Percentiles rank a stretch among this genome's conserved stretches.
Conservation (phyloP, 2,329 filamentous ascomycete species). For the Drechslerella dactyloides region DNA sequence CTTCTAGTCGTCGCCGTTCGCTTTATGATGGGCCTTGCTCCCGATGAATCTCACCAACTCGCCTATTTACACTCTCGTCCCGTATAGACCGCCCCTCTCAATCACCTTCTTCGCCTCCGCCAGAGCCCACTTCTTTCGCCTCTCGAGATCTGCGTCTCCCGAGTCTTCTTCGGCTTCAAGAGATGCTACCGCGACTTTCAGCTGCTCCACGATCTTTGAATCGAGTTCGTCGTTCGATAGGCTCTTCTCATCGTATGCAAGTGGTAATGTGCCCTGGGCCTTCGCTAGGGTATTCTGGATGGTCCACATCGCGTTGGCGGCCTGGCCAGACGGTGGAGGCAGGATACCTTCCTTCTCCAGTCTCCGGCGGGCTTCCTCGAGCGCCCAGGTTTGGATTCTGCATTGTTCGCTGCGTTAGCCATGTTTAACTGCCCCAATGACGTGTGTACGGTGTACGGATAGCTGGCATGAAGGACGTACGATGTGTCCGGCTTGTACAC, state of each 20-base stretch:
- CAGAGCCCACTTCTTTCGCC: slow-evolving; percentile 46
- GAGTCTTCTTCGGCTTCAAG: slow-evolving; percentile 44
- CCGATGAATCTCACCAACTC: slow-evolving; percentile 5
- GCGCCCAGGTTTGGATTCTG: slow-evolving; percentile 98
- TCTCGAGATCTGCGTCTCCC: slow-evolving; percentile 40
- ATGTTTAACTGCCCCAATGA: neutral
- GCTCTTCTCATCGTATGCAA: slow-evolving; percentile 29
- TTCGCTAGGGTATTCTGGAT: slow-evolving; percentile 42
- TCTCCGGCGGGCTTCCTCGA: slow-evolving; percentile 92
- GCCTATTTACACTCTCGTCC: slow-evolving; percentile 22
- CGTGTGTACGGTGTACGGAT: neutral
- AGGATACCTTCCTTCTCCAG: slow-evolving; percentile 95
- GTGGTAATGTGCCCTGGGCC: slow-evolving; percentile 17
- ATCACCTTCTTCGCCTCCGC: slow-evolving; percentile 43
- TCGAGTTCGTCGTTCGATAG: slow-evolving; percentile 44
- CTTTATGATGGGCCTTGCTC: slow-evolving; percentile 27
- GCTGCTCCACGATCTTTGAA: slow-evolving; percentile 41
- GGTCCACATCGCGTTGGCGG: slow-evolving; percentile 48
- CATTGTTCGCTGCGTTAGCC: slow-evolving; percentile 15
- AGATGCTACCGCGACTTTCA: slow-evolving; percentile 33
- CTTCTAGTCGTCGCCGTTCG: slow-evolving; percentile 29
- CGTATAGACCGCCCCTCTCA: slow-evolving; percentile 43
- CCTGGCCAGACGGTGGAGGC: slow-evolving; percentile 62
- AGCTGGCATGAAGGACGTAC: slow-evolving; percentile 68
- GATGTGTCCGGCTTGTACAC: slow-evolving; percentile 98